These are phyloP conservation scores for Diplodia corticola DNA, from an alignment of 2,329 filamentous ascomycete species.

Conservation along the genomic window DNA sequence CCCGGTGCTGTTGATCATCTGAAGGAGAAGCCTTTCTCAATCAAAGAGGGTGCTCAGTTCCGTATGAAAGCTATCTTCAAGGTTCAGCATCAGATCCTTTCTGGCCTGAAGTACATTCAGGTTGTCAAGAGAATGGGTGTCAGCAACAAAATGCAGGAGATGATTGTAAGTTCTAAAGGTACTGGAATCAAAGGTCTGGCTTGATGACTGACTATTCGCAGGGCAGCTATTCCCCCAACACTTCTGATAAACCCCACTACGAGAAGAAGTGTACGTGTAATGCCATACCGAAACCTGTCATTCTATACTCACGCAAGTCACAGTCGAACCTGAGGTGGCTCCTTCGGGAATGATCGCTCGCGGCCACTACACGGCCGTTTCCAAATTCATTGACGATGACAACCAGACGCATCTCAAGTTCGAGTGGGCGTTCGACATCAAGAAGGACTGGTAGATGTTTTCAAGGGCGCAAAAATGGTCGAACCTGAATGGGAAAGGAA, in stretches of 20 bases:
- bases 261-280: conserved; percentile 80
- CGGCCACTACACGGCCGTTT: conserved; percentile 85
- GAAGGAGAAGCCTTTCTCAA: conserved; percentile 91
- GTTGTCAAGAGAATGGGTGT: conserved; percentile 87
- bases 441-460: conserved; percentile 80
- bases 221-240: conserved; percentile 93
- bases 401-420: conserved; percentile 87
- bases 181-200: background rate
- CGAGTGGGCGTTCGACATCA: conserved; percentile 94
- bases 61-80: conserved; percentile 93
- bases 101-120: conserved; percentile 94
- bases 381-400: conserved; percentile 94
- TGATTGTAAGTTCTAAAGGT: conserved; percentile 68
- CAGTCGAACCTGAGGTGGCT: conserved; percentile 89
- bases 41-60: conserved; percentile 94
- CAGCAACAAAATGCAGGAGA: conserved; percentile 91
- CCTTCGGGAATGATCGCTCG: conserved; percentile 87
- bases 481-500: background rate
- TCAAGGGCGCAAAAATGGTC: background rate
- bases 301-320: conserved; percentile 14
- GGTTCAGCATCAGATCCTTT: conserved; percentile 95
- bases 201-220: conserved; percentile 39
- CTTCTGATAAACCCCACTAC: conserved; percentile 80
- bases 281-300: background rate
- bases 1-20: conserved; percentile 73